Base-by-base conservation (phyloP, 208 protist species). In the Trypanosoma platydactyli region DNA sequence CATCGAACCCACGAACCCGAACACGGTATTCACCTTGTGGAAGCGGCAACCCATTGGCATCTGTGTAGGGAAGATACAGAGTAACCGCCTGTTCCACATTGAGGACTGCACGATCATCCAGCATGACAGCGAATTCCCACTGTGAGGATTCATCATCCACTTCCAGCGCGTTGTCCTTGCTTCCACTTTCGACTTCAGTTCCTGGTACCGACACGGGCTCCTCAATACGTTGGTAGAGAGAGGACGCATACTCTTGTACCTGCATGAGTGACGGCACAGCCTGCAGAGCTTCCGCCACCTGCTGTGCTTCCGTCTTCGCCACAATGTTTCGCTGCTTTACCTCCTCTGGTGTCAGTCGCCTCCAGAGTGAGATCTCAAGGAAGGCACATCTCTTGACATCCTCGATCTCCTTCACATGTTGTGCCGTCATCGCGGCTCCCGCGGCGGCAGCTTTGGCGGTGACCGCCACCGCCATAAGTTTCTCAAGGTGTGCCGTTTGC, bases 81-180 rank as follows among this genome's bases (percentile, higher is more conserved):
- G 84, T 80, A 24, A 64, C 45, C 29, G 50, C 57, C 46, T 87
- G 65, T 52, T 81, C 76, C 58, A 72, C 65, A 33, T 73, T 86
- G 20, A 95, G 73, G 25, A 64, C 56, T 9, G 73, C 83, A 48
- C 76, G 73, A 65, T 95, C 90, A 69, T 94, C 77, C 20, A 95
- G 66, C 90, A 94, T 91, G 13, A 87, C 82, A 0, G 77, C 86
- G 70, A 95, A 95, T 46, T 77, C 76, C 88, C 90, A 95, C 9
- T 11, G 33, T 62, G 30, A 38, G 4, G 29, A 42, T 3, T 59
- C 57, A 33, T 59, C 83, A 22, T 78, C 73, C 4, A 53, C 56
- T 6, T 61, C 50, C 33, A 71, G 66, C 7, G 27, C 30, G n/a
- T 46, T 53, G 57, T 22, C 49, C 11, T 45, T 35, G 3, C 44